Conservation (phyloP, 305 asterid species). For the Rubia occidens region DNA sequence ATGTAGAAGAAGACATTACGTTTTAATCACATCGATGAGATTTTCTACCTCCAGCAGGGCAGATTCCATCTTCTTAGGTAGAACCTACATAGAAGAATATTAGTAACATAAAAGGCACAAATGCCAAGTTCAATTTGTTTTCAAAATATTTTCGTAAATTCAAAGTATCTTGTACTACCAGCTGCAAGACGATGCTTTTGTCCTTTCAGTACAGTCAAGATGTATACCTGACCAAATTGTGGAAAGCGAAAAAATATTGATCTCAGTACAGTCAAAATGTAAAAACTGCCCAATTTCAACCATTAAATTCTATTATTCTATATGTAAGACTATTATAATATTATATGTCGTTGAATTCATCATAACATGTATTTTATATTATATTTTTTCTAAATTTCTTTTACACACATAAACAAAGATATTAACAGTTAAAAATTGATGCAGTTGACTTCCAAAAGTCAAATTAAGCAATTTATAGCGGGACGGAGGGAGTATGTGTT, state of each 20-base stretch:
- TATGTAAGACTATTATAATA: too few species aligned
- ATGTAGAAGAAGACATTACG: constrained; percentile 24
- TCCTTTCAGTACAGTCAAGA: constrained; percentile 83
- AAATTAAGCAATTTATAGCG: too few species aligned
- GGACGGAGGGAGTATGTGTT: neutral
- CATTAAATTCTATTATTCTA: too few species aligned
- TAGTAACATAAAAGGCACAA: neutral
- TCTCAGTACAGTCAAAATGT: neutral
- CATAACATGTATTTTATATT: too few species aligned
- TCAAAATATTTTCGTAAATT: constrained; percentile 2
- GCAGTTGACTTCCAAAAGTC: too few species aligned
- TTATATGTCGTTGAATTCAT: too few species aligned
- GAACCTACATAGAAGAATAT: neutral
- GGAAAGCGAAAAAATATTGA: constrained; percentile 5
- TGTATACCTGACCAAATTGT: constrained; percentile 60
- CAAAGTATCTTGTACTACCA: constrained; percentile 37
- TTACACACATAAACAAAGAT: too few species aligned
- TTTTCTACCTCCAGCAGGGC: constrained; percentile 49
- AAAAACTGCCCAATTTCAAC: constrained; percentile 31
- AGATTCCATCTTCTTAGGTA: constrained; percentile 30
- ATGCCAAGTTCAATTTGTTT: neutral
- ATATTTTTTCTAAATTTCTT: too few species aligned
- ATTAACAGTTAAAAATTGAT: too few species aligned
- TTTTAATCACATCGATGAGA: constrained; percentile 41
- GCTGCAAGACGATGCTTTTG: constrained; percentile 97